A percentile compares a stretch with the other conserved stretches of the same genome.
These are phyloP conservation scores for Tricholoma matsutake DNA, from an alignment of 768 basidiomycete species.

Conservation along the genomic window DNA sequence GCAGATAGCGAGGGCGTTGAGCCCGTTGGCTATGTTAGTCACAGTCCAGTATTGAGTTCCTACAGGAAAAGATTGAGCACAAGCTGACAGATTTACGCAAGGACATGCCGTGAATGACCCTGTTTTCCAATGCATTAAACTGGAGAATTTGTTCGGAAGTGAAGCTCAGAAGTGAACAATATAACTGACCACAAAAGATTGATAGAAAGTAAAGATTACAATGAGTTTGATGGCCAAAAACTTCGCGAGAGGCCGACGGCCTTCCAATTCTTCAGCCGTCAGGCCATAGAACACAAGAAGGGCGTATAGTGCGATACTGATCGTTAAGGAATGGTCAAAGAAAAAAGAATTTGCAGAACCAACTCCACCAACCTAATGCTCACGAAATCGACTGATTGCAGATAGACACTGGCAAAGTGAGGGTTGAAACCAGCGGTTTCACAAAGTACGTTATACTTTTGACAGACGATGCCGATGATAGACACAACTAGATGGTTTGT, in stretches of 20 bases:
- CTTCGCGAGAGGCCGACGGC: conserved; percentile 76
- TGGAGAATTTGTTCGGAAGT: conserved; percentile 21
- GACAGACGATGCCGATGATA: conserved; percentile 76
- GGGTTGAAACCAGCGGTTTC: conserved; percentile 54
- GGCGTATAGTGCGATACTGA: conserved; percentile 81
- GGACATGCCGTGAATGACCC: conserved; percentile 62
- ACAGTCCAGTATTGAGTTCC: conserved; percentile 81
- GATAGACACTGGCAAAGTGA: conserved; percentile 65
- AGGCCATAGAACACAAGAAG: conserved; percentile 81
- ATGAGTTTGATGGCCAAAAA: conserved; percentile 86
- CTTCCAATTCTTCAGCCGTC: conserved; percentile 74
- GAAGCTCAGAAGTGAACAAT: neutral
- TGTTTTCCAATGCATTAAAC: conserved; percentile 64
- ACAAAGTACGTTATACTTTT: conserved; percentile 69
- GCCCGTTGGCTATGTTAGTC: conserved; percentile 80
- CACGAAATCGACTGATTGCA: conserved; percentile 71
- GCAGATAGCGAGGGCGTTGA: conserved; percentile 78
- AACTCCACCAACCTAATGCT: conserved; percentile 64
- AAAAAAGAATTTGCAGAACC: neutral
- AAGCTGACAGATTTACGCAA: neutral
- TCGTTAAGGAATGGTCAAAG: neutral
- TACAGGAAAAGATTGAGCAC: conserved; percentile 18
- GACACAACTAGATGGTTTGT: conserved; percentile 42
- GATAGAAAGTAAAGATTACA: conserved; percentile 89
- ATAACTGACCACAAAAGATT: conserved; percentile 62